These are phyloP conservation scores for Kuraishia ogatae DNA, from an alignment of 805 yeast genomes.

Conservation along the genomic window DNA sequence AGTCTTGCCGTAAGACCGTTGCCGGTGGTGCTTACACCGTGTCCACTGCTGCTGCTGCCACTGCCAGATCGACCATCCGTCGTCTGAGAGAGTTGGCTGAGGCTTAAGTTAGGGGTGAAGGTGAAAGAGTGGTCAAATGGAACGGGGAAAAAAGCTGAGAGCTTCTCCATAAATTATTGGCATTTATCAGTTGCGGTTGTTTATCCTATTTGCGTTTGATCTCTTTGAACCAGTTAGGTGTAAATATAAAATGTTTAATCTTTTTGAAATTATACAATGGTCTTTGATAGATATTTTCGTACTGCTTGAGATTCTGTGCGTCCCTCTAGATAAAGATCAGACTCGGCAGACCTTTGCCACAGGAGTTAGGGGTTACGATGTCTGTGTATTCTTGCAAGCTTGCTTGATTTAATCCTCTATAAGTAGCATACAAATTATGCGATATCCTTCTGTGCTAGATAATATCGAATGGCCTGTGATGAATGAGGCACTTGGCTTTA, in stretches of 20 bases:
- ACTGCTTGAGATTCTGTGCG: background rate
- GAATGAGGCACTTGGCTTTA: too few relatives aligned
- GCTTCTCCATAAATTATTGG: background rate
- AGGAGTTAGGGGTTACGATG: too few relatives aligned
- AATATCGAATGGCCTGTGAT: too few relatives aligned
- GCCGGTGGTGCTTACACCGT: conserved; percentile 99
- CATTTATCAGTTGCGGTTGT: background rate
- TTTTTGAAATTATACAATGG: background rate
- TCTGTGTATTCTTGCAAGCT: too few relatives aligned
- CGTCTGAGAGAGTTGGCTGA: conserved; percentile 99
- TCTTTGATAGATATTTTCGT: background rate
- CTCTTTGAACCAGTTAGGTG: background rate
- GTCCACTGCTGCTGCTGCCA: conserved; percentile 99
- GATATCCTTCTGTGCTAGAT: too few relatives aligned
- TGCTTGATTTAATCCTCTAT: too few relatives aligned
- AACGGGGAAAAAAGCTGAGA: background rate
- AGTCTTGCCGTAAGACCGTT: conserved; percentile 89
- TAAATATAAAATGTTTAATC: background rate
- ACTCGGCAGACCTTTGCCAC: too few relatives aligned
- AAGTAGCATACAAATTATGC: too few relatives aligned
- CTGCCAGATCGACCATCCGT: conserved; percentile 99
- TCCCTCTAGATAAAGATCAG: too few relatives aligned
- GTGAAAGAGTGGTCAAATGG: background rate
- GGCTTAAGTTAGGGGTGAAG: conserved; percentile 51
- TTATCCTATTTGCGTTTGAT: background rate